Evolutionary conservation across 1,284 basidiomycete genomes (phyloP), one percentile per base, ranked within the genome.

Genomic region (Ceratobasidium papillatum): DNA sequence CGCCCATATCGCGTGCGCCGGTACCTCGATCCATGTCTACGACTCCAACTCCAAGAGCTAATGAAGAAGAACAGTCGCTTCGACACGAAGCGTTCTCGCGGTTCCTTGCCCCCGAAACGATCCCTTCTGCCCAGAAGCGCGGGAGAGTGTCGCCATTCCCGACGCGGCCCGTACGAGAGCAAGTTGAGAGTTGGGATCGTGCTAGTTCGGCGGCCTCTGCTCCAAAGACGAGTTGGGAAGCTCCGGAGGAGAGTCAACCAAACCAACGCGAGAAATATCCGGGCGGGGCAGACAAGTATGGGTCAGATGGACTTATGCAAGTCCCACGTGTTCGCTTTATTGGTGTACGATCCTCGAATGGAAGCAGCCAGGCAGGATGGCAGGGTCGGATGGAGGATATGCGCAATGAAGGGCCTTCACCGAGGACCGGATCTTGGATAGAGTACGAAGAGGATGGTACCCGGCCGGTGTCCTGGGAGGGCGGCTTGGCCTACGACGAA

Each of bases 331-430:
- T 71, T 22, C 68, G 68, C 3, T 61, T 71, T 61, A 71, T 71
- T 47, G 68, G 68, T 47, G 68, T 71, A 41, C 56, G 68, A 11
- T 71, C 56, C 3, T 71, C 68, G 54, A 71, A 61, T 61, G 68
- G 68, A 41, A 71, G 68, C 43, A 61, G 68, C 12, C 68, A 71
- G 65, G 54, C 66, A 19, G 66, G 49, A 8, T 71, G 66, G 66
- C 66, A 71, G 66, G 66, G 52, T 30, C 66, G 66, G 66, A 58
- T 71, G 41, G 66, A 59, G 27, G 66, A 68, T 25, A 68, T 68
- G 65, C 34, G 49, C 49, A 54, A 38, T 1, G 49, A 30, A 12
- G 49, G 27, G 51, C 49, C 63, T 11, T 45, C 63, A 27, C 4
- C 47, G 45, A 43, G 47, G 19, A 41, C 51, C 12, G n/a, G n/a